phyloP scores from a whole-genome alignment of 2,329 filamentous ascomycete genomes.

The Taxawa tesnikishii region DNA sequence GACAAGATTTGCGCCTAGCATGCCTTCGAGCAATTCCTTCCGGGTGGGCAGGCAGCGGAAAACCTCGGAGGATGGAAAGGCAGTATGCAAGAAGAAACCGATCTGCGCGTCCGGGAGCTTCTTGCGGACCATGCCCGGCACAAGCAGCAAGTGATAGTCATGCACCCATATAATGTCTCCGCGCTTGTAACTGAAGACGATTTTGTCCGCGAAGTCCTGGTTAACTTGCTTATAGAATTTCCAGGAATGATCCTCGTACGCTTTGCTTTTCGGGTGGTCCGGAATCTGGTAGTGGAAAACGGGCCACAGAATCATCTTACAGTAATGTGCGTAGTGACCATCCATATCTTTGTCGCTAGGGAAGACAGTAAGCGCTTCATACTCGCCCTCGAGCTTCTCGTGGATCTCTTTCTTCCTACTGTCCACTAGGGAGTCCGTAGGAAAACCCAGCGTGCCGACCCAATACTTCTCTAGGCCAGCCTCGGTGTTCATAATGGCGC shows the following conservation, averaged over 20 bases:
- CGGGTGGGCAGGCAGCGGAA: conserved; percentile 84
- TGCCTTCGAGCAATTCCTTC: conserved; percentile 77
- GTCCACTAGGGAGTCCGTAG: conserved; percentile 70
- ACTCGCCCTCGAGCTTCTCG: conserved; percentile 66
- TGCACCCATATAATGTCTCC: conserved; percentile 92
- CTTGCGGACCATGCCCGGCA: conserved; percentile 80
- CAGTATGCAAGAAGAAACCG: conserved; percentile 89
- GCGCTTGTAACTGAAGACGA: conserved; percentile 83
- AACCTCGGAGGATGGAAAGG: conserved; percentile 91
- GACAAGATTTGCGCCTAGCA: conserved; percentile 83
- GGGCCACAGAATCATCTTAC: conserved; percentile 95
- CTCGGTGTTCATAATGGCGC: conserved; percentile 57
- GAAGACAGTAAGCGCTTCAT: conserved; percentile 73
- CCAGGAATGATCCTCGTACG: conserved; percentile 95
- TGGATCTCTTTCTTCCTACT: conserved; percentile 74
- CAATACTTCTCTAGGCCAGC: conserved; percentile 66
- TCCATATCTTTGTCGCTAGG: conserved; percentile 87
- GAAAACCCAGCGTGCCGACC: conserved; percentile 89
- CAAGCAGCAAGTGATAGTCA: conserved; percentile 85
- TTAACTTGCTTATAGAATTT: conserved; percentile 88
- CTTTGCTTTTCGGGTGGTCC: conserved; percentile 95
- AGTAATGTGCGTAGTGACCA: conserved; percentile 89
- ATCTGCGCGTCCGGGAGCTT: conserved; percentile 89
- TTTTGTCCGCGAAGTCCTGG: conserved; percentile 82
- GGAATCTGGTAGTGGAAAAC: conserved; percentile 98